Percentiles rank a stretch among this genome's conserved stretches.
Evolutionary conservation across 2,329 filamentous ascomycete species (phyloP).

Genomic region (Chaetomiaceae sp.): DNA sequence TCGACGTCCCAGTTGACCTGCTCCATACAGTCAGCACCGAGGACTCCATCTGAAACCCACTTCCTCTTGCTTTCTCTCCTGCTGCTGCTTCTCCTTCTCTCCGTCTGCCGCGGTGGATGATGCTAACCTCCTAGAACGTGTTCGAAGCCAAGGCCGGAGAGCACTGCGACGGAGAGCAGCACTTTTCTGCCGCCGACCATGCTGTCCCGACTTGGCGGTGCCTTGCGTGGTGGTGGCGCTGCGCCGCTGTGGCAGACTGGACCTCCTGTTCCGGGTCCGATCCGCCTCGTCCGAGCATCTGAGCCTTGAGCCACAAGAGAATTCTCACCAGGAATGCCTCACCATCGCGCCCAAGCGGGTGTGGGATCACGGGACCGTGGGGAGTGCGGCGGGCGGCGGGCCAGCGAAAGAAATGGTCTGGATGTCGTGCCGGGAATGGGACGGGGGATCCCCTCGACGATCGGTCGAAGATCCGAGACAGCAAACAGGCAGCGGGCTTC

Average conservation of each 20-base stretch:
- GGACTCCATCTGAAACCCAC: background rate
- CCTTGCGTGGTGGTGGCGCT: constrained; percentile 8
- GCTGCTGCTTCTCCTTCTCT: background rate
- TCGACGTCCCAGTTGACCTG: constrained; percentile 14
- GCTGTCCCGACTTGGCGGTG: constrained; percentile 13
- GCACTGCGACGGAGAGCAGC: constrained; percentile 25
- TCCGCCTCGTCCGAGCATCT: constrained; percentile 17
- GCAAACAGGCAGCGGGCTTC: constrained; percentile 4
- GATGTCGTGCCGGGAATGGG: constrained; percentile 14
- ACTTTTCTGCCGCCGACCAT: constrained; percentile 23
- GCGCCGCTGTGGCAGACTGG: constrained; percentile 3
- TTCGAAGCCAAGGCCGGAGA: constrained; percentile 21
- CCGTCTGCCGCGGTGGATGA: constrained; percentile 3
- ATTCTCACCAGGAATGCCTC: constrained; percentile 15
- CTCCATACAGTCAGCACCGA: constrained; percentile 7
- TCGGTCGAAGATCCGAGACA: constrained; percentile 16
- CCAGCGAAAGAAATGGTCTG: constrained; percentile 6
- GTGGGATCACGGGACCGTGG: constrained; percentile 6
- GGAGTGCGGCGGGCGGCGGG: constrained; percentile 1
- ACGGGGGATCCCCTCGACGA: constrained; percentile 14
- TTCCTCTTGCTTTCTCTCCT: no score
- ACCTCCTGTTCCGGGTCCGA: constrained; percentile 11
- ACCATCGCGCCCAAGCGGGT: constrained; percentile 15
- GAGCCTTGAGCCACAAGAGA: constrained; percentile 8
- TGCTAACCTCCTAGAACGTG: constrained; percentile 21